phyloP scores from a whole-genome alignment of 2,329 filamentous ascomycete genomes.

The Diaporthe sp. region DNA sequence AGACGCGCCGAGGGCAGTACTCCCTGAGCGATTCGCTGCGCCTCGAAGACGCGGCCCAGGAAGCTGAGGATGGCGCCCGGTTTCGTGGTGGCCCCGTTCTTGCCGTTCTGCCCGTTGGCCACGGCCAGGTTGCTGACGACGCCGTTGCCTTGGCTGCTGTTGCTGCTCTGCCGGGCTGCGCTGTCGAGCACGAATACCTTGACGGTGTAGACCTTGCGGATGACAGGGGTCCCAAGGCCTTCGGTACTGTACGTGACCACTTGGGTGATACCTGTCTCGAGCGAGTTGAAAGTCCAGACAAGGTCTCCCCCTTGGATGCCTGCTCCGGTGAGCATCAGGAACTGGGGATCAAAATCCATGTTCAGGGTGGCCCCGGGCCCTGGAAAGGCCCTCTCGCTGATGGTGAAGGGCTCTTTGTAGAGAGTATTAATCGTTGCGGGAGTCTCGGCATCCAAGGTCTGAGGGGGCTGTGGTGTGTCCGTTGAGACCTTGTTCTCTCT shows the following conservation, averaged over 20 bases:
- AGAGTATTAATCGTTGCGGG: not conserved
- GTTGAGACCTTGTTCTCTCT: not conserved
- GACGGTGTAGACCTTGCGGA: slow-evolving; percentile 1
- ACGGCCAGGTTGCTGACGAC: not conserved
- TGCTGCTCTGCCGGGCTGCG: not conserved
- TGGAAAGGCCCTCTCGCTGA: not conserved
- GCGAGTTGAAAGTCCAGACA: not conserved
- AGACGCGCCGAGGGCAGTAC: not conserved
- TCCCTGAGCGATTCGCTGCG: not conserved
- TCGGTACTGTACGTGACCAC: not conserved
- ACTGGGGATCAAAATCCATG: not conserved
- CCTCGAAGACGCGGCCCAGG: slow-evolving; percentile 5
- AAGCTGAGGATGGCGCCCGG: not conserved
- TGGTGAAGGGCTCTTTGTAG: slow-evolving; percentile 1
- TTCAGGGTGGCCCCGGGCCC: not conserved
- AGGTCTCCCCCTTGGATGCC: not conserved
- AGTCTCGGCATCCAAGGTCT: not conserved
- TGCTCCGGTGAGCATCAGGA: not conserved
- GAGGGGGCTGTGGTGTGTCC: not conserved
- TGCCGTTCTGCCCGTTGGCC: not conserved
- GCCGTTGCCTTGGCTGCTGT: not conserved
- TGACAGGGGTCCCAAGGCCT: not conserved
- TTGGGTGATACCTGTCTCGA: not conserved
- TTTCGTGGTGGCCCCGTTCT: not conserved
- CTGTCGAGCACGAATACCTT: not conserved